phyloP scores from a whole-genome alignment of 1,284 basidiomycete species.

The Boletus semigastroideus region DNA sequence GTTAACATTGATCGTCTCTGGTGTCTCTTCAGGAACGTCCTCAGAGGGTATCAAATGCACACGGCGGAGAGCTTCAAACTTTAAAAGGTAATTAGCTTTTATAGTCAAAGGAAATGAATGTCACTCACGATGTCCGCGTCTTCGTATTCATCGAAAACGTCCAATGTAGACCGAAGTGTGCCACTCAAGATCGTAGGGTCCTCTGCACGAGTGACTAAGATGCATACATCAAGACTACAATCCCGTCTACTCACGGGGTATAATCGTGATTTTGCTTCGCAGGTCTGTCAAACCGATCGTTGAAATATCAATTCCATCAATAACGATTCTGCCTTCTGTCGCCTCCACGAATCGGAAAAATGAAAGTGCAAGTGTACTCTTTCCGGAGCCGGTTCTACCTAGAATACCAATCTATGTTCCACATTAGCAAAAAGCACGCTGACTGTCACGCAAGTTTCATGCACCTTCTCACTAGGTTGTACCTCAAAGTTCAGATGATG shows the following conservation, averaged over 20 bases:
- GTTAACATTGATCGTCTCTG: conserved; percentile 68
- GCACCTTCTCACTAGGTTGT: conserved; percentile 70
- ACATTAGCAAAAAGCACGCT: conserved; percentile 3
- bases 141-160: conserved; percentile 87
- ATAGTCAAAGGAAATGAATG: not conserved
- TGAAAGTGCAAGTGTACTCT: conserved; percentile 87
- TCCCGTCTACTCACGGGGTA: conserved; percentile 66
- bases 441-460: not conserved
- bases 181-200: conserved; percentile 90
- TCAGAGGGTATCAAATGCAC: conserved; percentile 80
- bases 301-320: conserved; percentile 89
- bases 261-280: conserved; percentile 84
- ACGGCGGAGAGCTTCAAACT: conserved; percentile 86
- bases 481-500: conserved; percentile 82
- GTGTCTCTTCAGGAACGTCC: conserved; percentile 42
- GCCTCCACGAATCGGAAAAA: conserved; percentile 97
- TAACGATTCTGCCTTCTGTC: conserved; percentile 74
- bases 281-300: conserved; percentile 88
- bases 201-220: conserved; percentile 45
- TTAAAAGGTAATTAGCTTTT: conserved; percentile 9
- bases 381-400: conserved; percentile 87
- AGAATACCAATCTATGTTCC: conserved; percentile 72
- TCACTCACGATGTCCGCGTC: conserved; percentile 77
- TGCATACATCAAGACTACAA: not conserved
- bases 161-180: conserved; percentile 83